These are phyloP conservation scores for Trypanosoma conorhini DNA, from an alignment of 208 protist genomes.

Conservation along the genomic window DNA sequence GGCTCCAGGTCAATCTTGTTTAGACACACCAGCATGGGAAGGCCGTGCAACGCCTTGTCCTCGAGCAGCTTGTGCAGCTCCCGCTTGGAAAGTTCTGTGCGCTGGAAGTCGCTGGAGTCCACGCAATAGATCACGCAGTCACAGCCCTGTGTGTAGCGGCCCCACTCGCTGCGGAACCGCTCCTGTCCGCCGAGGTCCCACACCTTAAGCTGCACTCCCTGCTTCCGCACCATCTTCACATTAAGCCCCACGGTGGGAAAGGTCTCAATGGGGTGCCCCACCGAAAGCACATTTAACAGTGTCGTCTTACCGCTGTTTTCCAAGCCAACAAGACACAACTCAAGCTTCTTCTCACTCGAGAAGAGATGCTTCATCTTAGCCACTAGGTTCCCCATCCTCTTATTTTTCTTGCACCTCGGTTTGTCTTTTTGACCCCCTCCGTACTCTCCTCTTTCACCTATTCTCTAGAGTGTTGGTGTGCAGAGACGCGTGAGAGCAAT, in stretches of 20 bases:
- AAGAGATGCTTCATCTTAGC: slow-evolving; percentile 57
- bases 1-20: slow-evolving; percentile 88
- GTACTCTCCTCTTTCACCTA: neutral
- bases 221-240: slow-evolving; percentile 76
- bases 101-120: slow-evolving; percentile 62
- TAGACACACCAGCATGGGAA: slow-evolving; percentile 74
- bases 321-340: slow-evolving; percentile 76
- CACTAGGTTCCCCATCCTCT: slow-evolving; percentile 56
- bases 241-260: slow-evolving; percentile 84
- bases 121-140: slow-evolving; percentile 81
- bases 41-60: slow-evolving; percentile 44
- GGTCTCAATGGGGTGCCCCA: slow-evolving; percentile 65
- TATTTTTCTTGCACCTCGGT: neutral
- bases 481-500: neutral
- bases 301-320: slow-evolving; percentile 86
- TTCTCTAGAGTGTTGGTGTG: neutral
- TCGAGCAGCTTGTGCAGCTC: slow-evolving; percentile 74
- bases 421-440: neutral
- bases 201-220: slow-evolving; percentile 79
- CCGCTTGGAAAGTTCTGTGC: slow-evolving; percentile 46
- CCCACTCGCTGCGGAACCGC: slow-evolving; percentile 76
- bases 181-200: slow-evolving; percentile 82
- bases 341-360: slow-evolving; percentile 57
- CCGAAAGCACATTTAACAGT: slow-evolving; percentile 73
- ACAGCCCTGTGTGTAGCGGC: slow-evolving; percentile 66